Base-by-base conservation (phyloP, 176 grass and related monocot genomes). In the Saccharum officinarum region DNA sequence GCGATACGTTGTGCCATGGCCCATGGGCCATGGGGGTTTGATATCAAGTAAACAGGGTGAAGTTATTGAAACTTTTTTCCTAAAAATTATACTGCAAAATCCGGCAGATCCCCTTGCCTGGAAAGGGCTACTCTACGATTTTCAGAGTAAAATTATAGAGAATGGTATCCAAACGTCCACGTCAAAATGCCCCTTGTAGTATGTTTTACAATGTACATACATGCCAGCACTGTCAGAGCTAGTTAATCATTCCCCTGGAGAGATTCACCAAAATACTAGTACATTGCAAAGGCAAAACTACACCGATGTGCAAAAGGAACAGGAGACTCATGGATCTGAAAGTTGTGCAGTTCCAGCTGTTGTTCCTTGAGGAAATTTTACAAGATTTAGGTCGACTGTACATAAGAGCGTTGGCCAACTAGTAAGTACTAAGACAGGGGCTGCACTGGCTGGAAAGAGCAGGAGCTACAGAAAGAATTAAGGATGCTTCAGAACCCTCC, bases 361-460 rank as follows among this genome's bases (percentile, higher is more conserved):
- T 82, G 73, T 44, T 77, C 78, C 40, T 71, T 55, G 54, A n/a
- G 33, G 6, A 63, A 82, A 42, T 34, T 77, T 66, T 67, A 44
- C 67, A 82, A 30, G 15, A 13, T 82, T 38, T 82, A 83, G 36
- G 60, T 37, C 59, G 23, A 68, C 73, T 90, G 42, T 87, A 90
- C 88, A 86, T 68, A 46, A 55, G 36, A 57, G 70, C 20, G 63
- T 28, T 40, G 66, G 40, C 64, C 71, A 54, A 34, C 34, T 75
- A 34, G 45, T 75, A 52, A 34, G 26, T 52, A 34, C 26, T 18
- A 52, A 18, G 28, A 3, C 54, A 74, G 39, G 69, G 22, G 50
- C 71, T n/a, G 33, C 65, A n/a, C 22, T 75, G 61, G 65, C 55
- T 78, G n/a, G 28, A 69, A 49, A 73, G 23, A 61, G 59, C 60